phyloP scores from a whole-genome alignment of 768 basidiomycete genomes.

The Multifurca ochricompacta region DNA sequence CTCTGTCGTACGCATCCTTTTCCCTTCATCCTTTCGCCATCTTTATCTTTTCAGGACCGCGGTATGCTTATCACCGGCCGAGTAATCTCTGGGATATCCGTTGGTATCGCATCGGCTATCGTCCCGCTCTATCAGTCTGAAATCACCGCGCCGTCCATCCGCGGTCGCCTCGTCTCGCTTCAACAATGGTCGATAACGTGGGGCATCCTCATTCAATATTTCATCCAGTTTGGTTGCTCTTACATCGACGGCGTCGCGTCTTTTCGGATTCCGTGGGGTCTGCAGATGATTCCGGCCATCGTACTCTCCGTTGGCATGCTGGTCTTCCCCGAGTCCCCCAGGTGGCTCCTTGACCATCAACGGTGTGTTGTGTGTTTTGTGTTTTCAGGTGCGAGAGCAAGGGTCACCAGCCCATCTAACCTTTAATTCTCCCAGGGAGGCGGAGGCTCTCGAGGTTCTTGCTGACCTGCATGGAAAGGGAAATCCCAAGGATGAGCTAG shows the following conservation, averaged over 20 bases:
- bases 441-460: slow-evolving; percentile 61
- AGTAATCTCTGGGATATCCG: slow-evolving; percentile 20
- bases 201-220: slow-evolving; percentile 11
- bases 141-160: slow-evolving; percentile 4
- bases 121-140: slow-evolving; percentile 72
- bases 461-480: slow-evolving; percentile 69
- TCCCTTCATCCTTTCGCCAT: background rate
- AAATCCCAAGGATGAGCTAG: slow-evolving; percentile 49
- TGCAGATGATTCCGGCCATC: slow-evolving; percentile 74
- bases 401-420: background rate
- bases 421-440: slow-evolving; percentile 31
- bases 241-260: slow-evolving; percentile 63
- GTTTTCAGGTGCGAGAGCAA: background rate
- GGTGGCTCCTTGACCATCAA: slow-evolving; percentile 61
- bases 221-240: slow-evolving; percentile 35
- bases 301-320: slow-evolving; percentile 61
- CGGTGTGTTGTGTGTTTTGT: no score
- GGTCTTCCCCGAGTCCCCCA: slow-evolving; percentile 61
- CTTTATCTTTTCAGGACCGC: slow-evolving; percentile 39
- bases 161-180: slow-evolving; percentile 45
- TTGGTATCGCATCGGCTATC: slow-evolving; percentile 38
- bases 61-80: slow-evolving; percentile 53
- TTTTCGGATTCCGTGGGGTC: slow-evolving; percentile 74
- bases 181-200: slow-evolving; percentile 52
- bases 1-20: slow-evolving; percentile 30